Conservation (phyloP, 768 basidiomycete species). For the Trametes coccinea region DNA sequence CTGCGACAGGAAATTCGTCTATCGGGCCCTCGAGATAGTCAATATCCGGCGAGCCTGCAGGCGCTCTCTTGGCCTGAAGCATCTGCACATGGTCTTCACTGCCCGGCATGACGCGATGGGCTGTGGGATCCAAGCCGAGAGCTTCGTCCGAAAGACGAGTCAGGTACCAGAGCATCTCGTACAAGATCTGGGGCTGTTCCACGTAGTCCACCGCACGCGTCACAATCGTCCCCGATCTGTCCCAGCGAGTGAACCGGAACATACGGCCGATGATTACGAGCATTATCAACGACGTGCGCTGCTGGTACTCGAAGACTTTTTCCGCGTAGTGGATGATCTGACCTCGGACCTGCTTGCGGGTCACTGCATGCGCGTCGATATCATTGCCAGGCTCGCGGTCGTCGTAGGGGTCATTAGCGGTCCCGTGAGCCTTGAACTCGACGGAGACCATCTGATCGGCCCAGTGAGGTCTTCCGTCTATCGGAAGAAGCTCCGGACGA, state of each 20-base stretch:
- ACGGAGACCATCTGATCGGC: slow-evolving; percentile 10
- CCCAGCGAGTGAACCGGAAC: slow-evolving; percentile 10
- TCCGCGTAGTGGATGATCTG: slow-evolving; percentile 10
- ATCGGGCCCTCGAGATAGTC: background rate
- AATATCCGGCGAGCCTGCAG: background rate
- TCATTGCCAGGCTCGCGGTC: background rate
- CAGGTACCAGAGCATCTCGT: slow-evolving; percentile 1
- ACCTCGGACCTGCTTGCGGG: background rate
- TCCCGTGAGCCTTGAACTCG: slow-evolving; percentile 4
- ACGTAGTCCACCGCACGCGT: slow-evolving; percentile 14
- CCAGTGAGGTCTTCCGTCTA: slow-evolving; percentile 12
- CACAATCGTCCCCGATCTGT: slow-evolving; percentile 11
- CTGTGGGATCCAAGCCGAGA: background rate
- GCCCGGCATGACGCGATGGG: background rate
- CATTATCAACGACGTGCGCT: slow-evolving; percentile 9
- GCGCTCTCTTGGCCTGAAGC: background rate
- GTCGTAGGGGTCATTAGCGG: slow-evolving; percentile 2
- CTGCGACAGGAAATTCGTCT: background rate
- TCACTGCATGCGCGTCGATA: background rate
- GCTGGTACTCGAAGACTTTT: slow-evolving; percentile 6
- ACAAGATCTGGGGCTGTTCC: background rate
- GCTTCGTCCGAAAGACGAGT: background rate
- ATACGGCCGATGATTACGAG: slow-evolving; percentile 7
- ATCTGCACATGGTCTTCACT: background rate
- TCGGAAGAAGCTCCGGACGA: background rate